Base-by-base conservation (phyloP, 495 filamentous ascomycete species). In the Apodospora peruviana region DNA sequence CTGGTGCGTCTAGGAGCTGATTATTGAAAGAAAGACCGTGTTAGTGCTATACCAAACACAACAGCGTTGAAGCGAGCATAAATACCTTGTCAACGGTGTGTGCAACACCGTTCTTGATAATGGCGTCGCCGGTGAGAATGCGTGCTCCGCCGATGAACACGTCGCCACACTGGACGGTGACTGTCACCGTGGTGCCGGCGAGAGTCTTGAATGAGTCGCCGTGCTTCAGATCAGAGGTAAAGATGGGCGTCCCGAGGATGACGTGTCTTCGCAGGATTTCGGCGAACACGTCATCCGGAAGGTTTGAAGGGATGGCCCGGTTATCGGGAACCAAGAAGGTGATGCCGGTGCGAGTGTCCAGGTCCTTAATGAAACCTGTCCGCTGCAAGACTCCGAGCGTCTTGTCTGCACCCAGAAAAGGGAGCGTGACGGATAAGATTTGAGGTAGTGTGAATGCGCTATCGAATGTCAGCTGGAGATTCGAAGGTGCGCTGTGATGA, bases 51-150 rank as follows among this genome's bases (percentile, higher is more conserved):
- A 14, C 7, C 27, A 32, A 7, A 32, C 27, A 32, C 14, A 32
- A 7, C 27, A 32, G 7, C 7, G 45, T 18, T 35, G 2, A 14
- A 17, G 2, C 1, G 19, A 10, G 27, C 5, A 8, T 11, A 17
- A 16, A 8, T 38, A 50, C 47, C 47, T 42, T 43, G 38, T 50
- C 40, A n/a, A 50, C 40, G 14, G 40, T 50, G 47, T 50, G 47
- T 14, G 21, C 39, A 16, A 50, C 47, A 27, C 47, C 47, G 27
- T 50, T 50, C 47, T 43, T 50, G 25, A 43, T 43, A 27, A 50
- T 50, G 12, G 47, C 40, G 22, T 50, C 47, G 18, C 47, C 39
- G 1, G 47, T 29, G 0, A 50, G 47, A 18, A 50, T 43, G 9
- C 47, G 47, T 2, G 47, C 47, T 4, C 47, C 47, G 3, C 40